These are phyloP conservation scores for Vigna trinervia DNA, from an alignment of 306 rosid species.

Conservation along the genomic window DNA sequence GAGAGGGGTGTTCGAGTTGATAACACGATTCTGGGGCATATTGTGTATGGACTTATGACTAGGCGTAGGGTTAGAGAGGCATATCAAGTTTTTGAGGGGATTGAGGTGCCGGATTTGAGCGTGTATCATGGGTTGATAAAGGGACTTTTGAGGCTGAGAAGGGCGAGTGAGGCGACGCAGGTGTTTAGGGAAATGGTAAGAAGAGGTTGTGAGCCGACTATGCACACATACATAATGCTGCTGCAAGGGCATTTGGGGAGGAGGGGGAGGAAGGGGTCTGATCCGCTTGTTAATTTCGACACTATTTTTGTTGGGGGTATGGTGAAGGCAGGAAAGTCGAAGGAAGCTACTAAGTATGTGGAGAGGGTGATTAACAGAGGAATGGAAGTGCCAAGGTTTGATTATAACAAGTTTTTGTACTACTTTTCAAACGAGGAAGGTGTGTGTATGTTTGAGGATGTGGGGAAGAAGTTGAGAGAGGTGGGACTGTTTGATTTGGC, in stretches of 20 bases:
- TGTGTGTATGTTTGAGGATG: constrained; percentile 75
- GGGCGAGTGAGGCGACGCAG: constrained; percentile 74
- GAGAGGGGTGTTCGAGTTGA: constrained; percentile 61
- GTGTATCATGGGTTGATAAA: constrained; percentile 77
- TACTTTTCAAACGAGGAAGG: constrained; percentile 86
- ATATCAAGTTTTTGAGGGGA: constrained; percentile 51
- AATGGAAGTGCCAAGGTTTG: constrained; percentile 86
- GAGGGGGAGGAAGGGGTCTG: constrained; percentile 73
- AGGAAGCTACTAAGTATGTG: constrained; percentile 80
- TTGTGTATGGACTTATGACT: constrained; percentile 67
- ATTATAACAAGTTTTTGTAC: constrained; percentile 79
- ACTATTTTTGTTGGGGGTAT: constrained; percentile 82
- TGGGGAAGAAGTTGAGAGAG: constrained; percentile 76
- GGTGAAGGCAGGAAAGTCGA: constrained; percentile 56
- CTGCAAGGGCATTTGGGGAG: constrained; percentile 79
- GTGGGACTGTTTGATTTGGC: constrained; percentile 87
- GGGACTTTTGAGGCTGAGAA: constrained; percentile 73
- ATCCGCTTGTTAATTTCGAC: constrained; percentile 77
- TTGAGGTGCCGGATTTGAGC: constrained; percentile 49
- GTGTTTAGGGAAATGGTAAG: constrained; percentile 82
- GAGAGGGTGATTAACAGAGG: constrained; percentile 77
- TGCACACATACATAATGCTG: constrained; percentile 87
- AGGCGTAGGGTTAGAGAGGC: constrained; percentile 67
- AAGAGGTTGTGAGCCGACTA: constrained; percentile 61
- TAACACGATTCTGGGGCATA: constrained; percentile 52